Evolutionary conservation across 2,329 filamentous ascomycete species (phyloP), one percentile per base, ranked within the genome.

Genomic region (Dothideomycetidae sp.): DNA sequence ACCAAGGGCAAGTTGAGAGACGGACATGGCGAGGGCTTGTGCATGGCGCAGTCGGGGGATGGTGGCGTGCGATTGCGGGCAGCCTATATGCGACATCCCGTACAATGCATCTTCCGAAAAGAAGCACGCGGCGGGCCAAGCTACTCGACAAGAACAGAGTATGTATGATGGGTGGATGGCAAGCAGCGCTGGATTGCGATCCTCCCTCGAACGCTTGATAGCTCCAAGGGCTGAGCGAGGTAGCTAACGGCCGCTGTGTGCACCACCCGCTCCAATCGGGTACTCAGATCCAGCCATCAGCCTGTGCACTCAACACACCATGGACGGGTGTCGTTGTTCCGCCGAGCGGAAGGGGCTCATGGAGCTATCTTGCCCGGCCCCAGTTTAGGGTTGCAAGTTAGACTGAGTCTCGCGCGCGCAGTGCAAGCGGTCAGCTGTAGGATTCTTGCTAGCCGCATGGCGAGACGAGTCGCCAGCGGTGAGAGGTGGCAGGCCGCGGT

Each of bases 141-240:
- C n/a, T n/a, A n/a, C n/a, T n/a, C n/a, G n/a, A n/a, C n/a, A n/a
- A n/a, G n/a, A n/a, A n/a, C n/a, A n/a, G n/a, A n/a, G n/a, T n/a
- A n/a, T n/a, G n/a, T 14, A 19, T 30, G 36, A 38, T 32, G 26
- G 33, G 16, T 33, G 36, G 30, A 13, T 31, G 10, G 15, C 16
- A 10, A 29, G n/a, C n/a, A n/a, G n/a, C n/a, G n/a, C n/a, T n/a
- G n/a, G n/a, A 26, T 15, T 36, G 5, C 19, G 29, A 12, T 15
- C 5, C 5, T 36, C 29, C n/a, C n/a, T 29, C 36, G 36, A 38
- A 38, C 36, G 36, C 36, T 30, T 38, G 36, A 38, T 38, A 38
- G 36, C 36, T 38, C 18, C 28, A 33, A 32, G 29, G 36, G 36
- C 30, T 31, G 29, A 26, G 21, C 21, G n/a, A 26, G 21, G 21